Evolutionary conservation across 305 asterid genomes (phyloP), one percentile per base, ranked within the genome.

Genomic region (Withania somnifera): DNA sequence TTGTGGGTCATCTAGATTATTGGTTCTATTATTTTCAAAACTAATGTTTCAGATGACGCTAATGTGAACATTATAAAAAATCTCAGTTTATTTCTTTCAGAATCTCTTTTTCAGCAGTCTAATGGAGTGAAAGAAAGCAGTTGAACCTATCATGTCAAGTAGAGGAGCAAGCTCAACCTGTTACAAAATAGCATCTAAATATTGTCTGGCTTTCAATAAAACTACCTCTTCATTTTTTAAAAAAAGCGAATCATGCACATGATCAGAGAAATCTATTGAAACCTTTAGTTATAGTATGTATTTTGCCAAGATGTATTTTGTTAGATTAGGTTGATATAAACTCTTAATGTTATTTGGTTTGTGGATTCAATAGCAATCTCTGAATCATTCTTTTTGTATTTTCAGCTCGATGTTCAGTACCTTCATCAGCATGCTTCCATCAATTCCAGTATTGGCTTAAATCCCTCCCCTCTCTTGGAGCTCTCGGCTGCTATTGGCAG

Each of bases 401-500:
- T 86, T 77, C 93, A 94, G 98, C 93, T 94, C 52, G 97, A 94
- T 84, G 90, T 93, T 89, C 92, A 88, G 83, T 90, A 94, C 86
- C 85, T 86, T 88, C 95, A 90, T 84, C 88, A 73, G 50, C 95
- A 87, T 80, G 98, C 91, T 17, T 93, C 93, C 88, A 87, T 94
- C 80, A 88, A 89, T 87, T 90, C 97, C 82, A 91, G 97, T 86
- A 90, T 94, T 84, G 97, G 95, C 51, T 84, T 93, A 87, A 85
- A 93, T 88, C 94, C 97, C 14, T 87, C 90, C 57, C 98, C 98
- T 68, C 93, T 88, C 64, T 83, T 94, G 87, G 98, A 92, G 81
- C 83, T 92, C 87, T 82, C 98, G 83, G 95, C 92, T n/a, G 92
- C 97, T 56, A 69, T 93, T 73, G 97, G 98, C 64, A 87, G 88